Evolutionary conservation across 164 flowering plant species (phyloP).

Genomic region (Tinospora cordifolia): DNA sequence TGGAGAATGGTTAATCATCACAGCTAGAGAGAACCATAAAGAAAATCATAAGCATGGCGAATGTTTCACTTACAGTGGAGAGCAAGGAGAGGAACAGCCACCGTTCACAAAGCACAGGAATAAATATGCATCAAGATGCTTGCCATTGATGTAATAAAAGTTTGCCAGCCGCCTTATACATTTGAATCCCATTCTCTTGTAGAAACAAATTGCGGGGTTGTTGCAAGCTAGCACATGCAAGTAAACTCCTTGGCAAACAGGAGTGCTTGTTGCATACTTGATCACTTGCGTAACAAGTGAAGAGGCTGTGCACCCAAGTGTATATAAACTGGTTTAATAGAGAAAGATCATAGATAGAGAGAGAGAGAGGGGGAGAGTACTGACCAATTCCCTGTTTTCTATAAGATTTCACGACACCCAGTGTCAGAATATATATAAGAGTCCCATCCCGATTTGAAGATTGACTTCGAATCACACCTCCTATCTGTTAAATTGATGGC

Average conservation of each 20-base stretch:
- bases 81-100: conserved; percentile 89
- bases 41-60: not conserved
- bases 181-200: conserved; percentile 76
- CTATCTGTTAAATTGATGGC: conserved; percentile 46
- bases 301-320: conserved; percentile 48
- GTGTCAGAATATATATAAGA: conserved; percentile 74
- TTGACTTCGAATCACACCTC: conserved; percentile 58
- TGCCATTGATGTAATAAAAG: conserved; percentile 73
- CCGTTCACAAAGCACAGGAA: conserved; percentile 84
- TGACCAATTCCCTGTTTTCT: conserved; percentile 87
- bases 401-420: conserved; percentile 79
- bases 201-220: conserved; percentile 72
- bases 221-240: conserved; percentile 90
- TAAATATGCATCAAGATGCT: conserved; percentile 77
- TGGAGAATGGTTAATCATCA: not conserved
- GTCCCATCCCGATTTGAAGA: conserved; percentile 50
- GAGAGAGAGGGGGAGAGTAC: conserved; percentile 6
- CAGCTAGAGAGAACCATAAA: not conserved
- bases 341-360: not conserved
- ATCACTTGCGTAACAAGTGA: conserved; percentile 69
- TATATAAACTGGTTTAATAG: not conserved
- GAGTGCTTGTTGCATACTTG: conserved; percentile 61
- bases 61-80: conserved; percentile 66
- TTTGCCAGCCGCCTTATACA: conserved; percentile 56
- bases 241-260: conserved; percentile 75